These are phyloP conservation scores for Litchi chinensis DNA, from an alignment of 345 rosid genomes.

Conservation along the genomic window DNA sequence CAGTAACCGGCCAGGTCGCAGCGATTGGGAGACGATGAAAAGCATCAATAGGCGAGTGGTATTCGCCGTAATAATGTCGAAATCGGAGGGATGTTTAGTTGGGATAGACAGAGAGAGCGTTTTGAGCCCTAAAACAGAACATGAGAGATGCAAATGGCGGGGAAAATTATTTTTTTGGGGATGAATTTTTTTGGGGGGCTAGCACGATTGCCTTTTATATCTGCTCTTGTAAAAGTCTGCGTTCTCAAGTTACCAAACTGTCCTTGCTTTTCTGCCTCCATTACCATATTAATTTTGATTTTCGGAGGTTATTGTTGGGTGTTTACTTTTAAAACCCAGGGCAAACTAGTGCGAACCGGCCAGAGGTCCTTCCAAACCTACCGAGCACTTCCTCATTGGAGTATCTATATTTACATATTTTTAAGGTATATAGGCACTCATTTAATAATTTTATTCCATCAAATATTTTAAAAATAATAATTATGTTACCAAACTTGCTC, in stretches of 20 bases:
- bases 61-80: conserved; percentile 17
- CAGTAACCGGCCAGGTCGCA: conserved; percentile 29
- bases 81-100: conserved; percentile 20
- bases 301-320: not conserved
- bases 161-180: conserved; percentile 47
- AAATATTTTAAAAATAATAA: no score
- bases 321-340: not conserved
- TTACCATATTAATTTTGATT: not conserved
- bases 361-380: no score
- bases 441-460: no score
- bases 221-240: not conserved
- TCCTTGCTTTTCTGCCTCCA: not conserved
- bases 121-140: conserved; percentile 50
- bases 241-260: conserved; percentile 4
- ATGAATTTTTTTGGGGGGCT: conserved; percentile 1
- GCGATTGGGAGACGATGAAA: conserved; percentile 13
- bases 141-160: conserved; percentile 65
- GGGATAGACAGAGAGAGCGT: conserved; percentile 28
- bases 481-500: not conserved
- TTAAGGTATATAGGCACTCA: no score
- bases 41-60: conserved; percentile 40
- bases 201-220: not conserved
- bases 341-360: no score
- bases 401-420: no score
- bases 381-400: no score